Base-by-base conservation (phyloP, 495 filamentous ascomycete genomes). In the Penicilliopsis zonata region DNA sequence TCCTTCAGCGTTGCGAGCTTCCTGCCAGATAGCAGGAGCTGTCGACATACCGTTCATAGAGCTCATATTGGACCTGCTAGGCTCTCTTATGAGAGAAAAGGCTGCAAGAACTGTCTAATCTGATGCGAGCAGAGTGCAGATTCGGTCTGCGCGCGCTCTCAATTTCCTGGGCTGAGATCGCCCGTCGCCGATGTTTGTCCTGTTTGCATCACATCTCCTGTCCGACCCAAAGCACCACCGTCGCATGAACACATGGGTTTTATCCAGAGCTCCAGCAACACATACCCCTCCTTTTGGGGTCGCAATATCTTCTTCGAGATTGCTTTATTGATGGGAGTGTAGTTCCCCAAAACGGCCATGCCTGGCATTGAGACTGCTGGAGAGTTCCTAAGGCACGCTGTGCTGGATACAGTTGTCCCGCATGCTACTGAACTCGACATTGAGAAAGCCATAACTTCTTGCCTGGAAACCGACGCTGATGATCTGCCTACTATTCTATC, bases 1-100 rank as follows among this genome's bases (percentile, higher is more conserved):
- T 24, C 90, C 90, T 43, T 93, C 88, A 3, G 75, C 52, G 46
- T 80, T 82, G 44, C 78, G 77, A 33, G 84, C 80, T 61, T 90
- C 83, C 53, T 81, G 76, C 90, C 88, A 95, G 16, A 75, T 40
- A 22, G 62, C 50, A 13, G 75, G 56, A 32, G 67, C 63, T 22
- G 58, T 69, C 38, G 66, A 53, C 35, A 64, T 67, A 35, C 61
- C 62, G 47, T 65, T 72, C 47, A 70, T 57, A 31, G 72, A 67
- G 51, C 80, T 82, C 80, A 85, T 90, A 30, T 34, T 42, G 38
- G 33, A 32, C 17, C 23, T 35, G 31, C 30, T 35, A 47, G 35
- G 43, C 39, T 50, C 39, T 24, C 23, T 41, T 31, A 29, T 15
- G 21, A 15, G 24, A 29, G 24, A 18, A n/a, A n/a, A n/a, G n/a